Percentiles rank a stretch among this genome's conserved stretches.
phyloP scores from a whole-genome alignment of 2,329 filamentous ascomycete genomes.

The Mariannaea elegans region DNA sequence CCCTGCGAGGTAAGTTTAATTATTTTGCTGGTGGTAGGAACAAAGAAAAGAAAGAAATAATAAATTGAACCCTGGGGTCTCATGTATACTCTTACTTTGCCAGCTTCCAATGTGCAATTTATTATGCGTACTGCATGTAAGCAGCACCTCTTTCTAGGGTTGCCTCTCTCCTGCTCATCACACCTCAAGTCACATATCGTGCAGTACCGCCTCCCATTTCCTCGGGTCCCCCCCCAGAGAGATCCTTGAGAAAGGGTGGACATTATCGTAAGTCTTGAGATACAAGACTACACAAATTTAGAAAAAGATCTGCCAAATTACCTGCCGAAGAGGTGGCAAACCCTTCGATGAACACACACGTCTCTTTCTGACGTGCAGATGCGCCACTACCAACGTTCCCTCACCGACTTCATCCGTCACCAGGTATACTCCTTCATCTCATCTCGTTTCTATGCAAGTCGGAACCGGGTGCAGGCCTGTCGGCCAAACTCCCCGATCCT shows the following conservation, averaged over 20 bases:
- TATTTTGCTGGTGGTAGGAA: conserved; percentile 12
- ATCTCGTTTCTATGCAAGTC: not conserved
- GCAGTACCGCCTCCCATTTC: not conserved
- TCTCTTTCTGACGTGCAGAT: conserved; percentile 18
- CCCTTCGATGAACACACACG: conserved; percentile 1
- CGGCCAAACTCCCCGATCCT: not conserved
- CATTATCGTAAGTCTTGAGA: not conserved
- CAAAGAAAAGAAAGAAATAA: not conserved
- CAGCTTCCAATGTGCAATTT: too few relatives aligned
- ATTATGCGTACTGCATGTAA: too few relatives aligned
- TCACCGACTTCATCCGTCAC: conserved; percentile 18
- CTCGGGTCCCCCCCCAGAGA: not conserved
- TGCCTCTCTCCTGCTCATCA: too few relatives aligned
- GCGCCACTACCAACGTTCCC: not conserved
- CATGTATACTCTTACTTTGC: too few relatives aligned
- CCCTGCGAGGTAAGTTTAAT: conserved; percentile 15
- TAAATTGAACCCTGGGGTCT: not conserved
- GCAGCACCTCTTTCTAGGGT: too few relatives aligned
- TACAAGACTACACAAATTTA: not conserved
- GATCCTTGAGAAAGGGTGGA: not conserved
- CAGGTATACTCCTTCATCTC: not conserved
- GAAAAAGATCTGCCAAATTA: not conserved
- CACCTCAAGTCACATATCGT: not conserved
- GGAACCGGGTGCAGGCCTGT: not conserved
- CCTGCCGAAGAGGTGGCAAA: not conserved